Base-by-base conservation (phyloP, 495 filamentous ascomycete species). In the Elaphomyces granulatus region DNA sequence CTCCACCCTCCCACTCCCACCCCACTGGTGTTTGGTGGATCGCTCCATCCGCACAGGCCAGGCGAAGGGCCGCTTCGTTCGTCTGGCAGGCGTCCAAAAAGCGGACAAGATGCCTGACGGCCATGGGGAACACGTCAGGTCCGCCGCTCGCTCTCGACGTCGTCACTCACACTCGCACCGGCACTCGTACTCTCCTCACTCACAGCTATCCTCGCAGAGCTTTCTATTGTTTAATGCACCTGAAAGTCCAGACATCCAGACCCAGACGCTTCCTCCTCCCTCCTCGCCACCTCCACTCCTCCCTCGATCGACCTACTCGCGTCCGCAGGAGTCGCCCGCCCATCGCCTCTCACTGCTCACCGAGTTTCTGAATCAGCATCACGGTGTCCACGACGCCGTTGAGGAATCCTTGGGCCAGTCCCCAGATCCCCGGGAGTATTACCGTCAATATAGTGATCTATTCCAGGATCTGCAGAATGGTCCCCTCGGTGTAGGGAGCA, bases 341-440 rank as follows among this genome's bases (percentile, higher is more conserved):
- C 55, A 55, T 35, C 47, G 43, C 39, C 45, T 47, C 9, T 46
- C 47, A 37, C 44, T 45, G 32, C 54, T 52, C 34, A 46, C 54
- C 37, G 56, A 47, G 31, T 14, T 21, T 37, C 33, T 41, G 39
- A 46, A 45, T 45, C 32, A 50, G 9, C 10, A 20, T 43, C 38
- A 37, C 9, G 8, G 10, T 26, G 26, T 20, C 16, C 8, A 38
- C 38, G 15, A 19, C 30, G 15, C 31, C 18, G 30, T 36, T 37
- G 34, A 41, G 23, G 23, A 46, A 36, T 44, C 37, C 42, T 47
- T 56, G 21, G 55, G 55, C 40, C 43, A 53, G 18, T 71, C 66
- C 20, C 60, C 69, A 26, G 66, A 75, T 48, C 71, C 68, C 12
- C 67, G 67, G 52, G 68, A 71, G 10, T 74, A 61, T 49, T 75